Evolutionary conservation across 139 green algal species (phyloP), one percentile per base, ranked within the genome.

Genomic region (Closterium sp.): DNA sequence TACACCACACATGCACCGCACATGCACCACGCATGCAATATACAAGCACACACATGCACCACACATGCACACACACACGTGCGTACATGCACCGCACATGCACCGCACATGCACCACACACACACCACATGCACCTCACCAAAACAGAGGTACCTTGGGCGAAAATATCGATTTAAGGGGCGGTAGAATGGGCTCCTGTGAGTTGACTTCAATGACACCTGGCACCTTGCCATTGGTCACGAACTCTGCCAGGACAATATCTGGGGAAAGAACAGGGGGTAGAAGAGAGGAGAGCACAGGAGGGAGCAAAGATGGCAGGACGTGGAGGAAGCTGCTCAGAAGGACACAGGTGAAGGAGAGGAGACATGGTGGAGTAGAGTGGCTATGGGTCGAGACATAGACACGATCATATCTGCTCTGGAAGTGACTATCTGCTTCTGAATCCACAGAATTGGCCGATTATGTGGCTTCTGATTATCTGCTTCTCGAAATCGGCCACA

Each of bases 131-230:
- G 4, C n/a, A 24, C n/a, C 27, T 10, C 28, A 73, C 9, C n/a
- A n/a, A n/a, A n/a, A n/a, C n/a, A n/a, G n/a, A n/a, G n/a, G 27
- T 73, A 29, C n/a, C n/a, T 34, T 45, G 29, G n/a, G 28, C n/a
- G 28, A 90, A 9, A 73, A 29, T 5, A 73, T 73, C 6, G 27
- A 86, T 29, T 31, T 45, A 90, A 31, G 29, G 27, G 29, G 29
- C 7, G 28, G 87, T 30, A 93, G 30, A n/a, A 94, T 32, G 62
- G 91, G 91, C 5, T 94, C 91, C 17, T 94, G 89, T 6, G 88
- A 50, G 38, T 94, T 94, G 7, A 94, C 91, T 31, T 90, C 91
- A 3, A n/a, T 85, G 19, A 92, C 31, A 30, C 88, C 31, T 17
- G 91, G 89, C 28, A 94, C 88, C n/a, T 22, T 89, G 11, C 91